These are phyloP conservation scores for Suillus subalutaceus DNA, from an alignment of 768 basidiomycete species.

Conservation along the genomic window DNA sequence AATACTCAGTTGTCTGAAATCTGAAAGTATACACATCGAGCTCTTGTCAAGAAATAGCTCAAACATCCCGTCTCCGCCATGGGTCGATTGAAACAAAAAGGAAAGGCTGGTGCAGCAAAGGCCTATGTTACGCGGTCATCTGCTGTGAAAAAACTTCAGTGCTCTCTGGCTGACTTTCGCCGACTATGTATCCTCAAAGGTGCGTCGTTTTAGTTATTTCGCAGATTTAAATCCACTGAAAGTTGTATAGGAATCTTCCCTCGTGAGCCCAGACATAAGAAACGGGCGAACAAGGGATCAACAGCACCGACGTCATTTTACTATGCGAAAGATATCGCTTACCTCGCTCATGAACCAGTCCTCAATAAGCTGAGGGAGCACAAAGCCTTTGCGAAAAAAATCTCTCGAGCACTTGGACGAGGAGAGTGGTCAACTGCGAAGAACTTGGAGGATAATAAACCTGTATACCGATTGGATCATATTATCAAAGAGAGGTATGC, in stretches of 20 bases:
- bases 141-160: slow-evolving; percentile 94
- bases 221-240: slow-evolving; percentile 16
- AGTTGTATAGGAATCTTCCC: slow-evolving; percentile 84
- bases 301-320: slow-evolving; percentile 98
- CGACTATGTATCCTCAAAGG: slow-evolving; percentile 97
- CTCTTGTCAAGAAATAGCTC: not conserved
- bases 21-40: not conserved
- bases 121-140: slow-evolving; percentile 89
- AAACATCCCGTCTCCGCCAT: slow-evolving; percentile 38
- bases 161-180: slow-evolving; percentile 95
- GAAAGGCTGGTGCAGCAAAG: slow-evolving; percentile 89
- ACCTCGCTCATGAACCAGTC: slow-evolving; percentile 95
- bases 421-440: slow-evolving; percentile 96
- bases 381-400: slow-evolving; percentile 97
- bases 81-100: slow-evolving; percentile 82
- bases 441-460: slow-evolving; percentile 90
- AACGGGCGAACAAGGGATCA: slow-evolving; percentile 96
- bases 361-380: slow-evolving; percentile 93
- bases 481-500: slow-evolving; percentile 94
- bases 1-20: not conserved
- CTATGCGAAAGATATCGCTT: slow-evolving; percentile 97
- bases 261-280: slow-evolving; percentile 89
- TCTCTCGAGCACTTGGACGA: slow-evolving; percentile 88
- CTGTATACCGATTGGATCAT: slow-evolving; percentile 90
- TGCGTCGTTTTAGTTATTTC: slow-evolving; percentile 39